Conservation (phyloP, 1,139 yeast species). For the Kodamaea suecica region DNA sequence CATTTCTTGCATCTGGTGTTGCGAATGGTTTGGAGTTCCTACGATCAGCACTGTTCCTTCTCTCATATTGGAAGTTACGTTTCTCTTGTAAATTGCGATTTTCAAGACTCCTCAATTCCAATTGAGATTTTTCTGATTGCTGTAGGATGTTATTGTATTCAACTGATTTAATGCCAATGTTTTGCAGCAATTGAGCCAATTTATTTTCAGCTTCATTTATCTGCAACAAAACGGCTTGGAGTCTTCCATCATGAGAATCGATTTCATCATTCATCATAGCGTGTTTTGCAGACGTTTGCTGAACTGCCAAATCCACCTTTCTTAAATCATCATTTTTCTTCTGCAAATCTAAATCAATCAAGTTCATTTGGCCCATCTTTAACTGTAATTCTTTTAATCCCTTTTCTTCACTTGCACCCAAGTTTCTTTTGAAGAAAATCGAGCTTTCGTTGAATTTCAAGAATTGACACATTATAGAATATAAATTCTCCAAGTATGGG, state of each 20-base stretch:
- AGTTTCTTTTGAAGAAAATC: background rate
- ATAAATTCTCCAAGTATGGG: slow-evolving; percentile 84
- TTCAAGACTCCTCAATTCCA: slow-evolving; percentile 1
- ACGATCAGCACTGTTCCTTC: background rate
- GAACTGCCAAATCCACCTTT: slow-evolving; percentile 3
- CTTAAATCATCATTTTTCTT: slow-evolving; percentile 13
- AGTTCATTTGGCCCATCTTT: slow-evolving; percentile 17
- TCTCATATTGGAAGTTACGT: background rate
- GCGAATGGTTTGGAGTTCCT: slow-evolving; percentile 1
- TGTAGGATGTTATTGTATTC: slow-evolving; percentile 1
- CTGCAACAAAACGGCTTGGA: slow-evolving; percentile 4
- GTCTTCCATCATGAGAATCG: slow-evolving; percentile 12
- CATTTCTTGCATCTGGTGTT: slow-evolving; percentile 6
- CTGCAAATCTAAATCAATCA: slow-evolving; percentile 22
- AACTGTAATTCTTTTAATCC: background rate
- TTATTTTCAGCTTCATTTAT: slow-evolving; percentile 6
- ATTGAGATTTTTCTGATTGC: slow-evolving; percentile 1
- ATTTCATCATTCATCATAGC: slow-evolving; percentile 18
- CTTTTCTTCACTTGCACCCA: background rate
- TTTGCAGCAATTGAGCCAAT: slow-evolving; percentile 1
- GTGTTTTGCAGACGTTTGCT: slow-evolving; percentile 1
- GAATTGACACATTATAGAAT: slow-evolving; percentile 73
- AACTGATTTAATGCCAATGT: background rate
- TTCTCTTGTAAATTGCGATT: background rate
- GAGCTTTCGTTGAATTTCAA: slow-evolving; percentile 42